Evolutionary conservation across 345 rosid genomes (phyloP).

Genomic region (Rubroshorea leprosula): DNA sequence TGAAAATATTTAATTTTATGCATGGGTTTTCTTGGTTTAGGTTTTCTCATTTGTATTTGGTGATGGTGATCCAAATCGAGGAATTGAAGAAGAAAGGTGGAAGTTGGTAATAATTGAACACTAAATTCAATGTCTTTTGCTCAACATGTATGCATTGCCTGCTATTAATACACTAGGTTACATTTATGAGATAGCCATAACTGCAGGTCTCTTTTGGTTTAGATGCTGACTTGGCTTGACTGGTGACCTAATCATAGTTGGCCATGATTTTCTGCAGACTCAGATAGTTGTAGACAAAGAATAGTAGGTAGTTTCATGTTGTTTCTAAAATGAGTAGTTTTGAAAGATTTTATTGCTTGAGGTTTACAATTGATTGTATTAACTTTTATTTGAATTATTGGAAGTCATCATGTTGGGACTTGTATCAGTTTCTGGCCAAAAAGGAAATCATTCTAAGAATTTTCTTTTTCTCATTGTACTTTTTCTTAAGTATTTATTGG

Average conservation of each 20-base stretch:
- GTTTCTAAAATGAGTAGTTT: background rate
- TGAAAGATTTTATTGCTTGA: background rate
- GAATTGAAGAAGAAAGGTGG: constrained; percentile 99
- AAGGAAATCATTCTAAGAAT: background rate
- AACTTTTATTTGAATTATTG: background rate
- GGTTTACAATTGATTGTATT: background rate
- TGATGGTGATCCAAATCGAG: constrained; percentile 97
- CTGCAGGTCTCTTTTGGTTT: background rate
- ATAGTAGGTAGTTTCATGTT: background rate
- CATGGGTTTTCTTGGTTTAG: constrained; percentile 30
- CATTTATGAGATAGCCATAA: background rate
- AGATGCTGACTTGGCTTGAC: background rate
- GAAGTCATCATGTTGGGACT: background rate
- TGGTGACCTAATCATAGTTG: background rate
- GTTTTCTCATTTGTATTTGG: constrained; percentile 98
- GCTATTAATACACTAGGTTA: background rate
- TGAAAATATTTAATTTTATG: background rate
- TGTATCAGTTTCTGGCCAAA: no score
- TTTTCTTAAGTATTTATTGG: background rate
- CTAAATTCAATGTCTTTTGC: constrained; percentile 47
- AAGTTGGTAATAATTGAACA: constrained; percentile 87
- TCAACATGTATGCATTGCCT: background rate
- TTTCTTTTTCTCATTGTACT: background rate
- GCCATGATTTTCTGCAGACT: background rate
- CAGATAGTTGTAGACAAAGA: background rate